Percentiles rank a stretch among this genome's conserved stretches.
phyloP scores from a whole-genome alignment of 1,139 yeast genomes.

The Geotrichum citri-aurantii region DNA sequence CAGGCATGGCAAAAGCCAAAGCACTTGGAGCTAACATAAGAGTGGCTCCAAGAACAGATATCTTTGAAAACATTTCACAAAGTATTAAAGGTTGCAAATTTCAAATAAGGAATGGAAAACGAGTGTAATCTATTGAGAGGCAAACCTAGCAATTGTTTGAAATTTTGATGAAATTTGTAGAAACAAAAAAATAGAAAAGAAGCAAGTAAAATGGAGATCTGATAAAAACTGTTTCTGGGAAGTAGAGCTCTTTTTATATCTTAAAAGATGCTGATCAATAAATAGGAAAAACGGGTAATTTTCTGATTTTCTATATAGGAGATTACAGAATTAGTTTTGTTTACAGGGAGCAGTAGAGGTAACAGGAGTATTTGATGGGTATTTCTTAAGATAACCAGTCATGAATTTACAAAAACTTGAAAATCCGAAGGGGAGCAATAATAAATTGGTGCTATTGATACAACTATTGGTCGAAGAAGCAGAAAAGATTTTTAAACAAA shows the following conservation, averaged over 20 bases:
- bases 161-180: background rate
- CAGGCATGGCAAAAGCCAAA: slow-evolving; percentile 15
- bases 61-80: background rate
- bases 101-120: background rate
- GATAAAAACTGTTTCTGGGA: background rate
- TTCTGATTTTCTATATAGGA: background rate
- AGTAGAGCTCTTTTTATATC: background rate
- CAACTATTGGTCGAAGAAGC: background rate
- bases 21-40: background rate
- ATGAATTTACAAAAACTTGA: background rate
- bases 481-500: too few relatives aligned
- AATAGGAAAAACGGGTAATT: background rate
- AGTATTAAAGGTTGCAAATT: background rate
- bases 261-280: background rate
- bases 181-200: background rate
- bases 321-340: background rate
- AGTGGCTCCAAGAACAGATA: background rate
- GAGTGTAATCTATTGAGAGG: background rate
- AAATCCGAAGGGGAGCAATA: background rate
- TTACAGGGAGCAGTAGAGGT: background rate
- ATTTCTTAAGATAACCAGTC: background rate
- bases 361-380: background rate
- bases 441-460: background rate
- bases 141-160: background rate
- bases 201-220: background rate